These are phyloP conservation scores for Agastache rugosa DNA, from an alignment of 257 asterid species.

Conservation along the genomic window DNA sequence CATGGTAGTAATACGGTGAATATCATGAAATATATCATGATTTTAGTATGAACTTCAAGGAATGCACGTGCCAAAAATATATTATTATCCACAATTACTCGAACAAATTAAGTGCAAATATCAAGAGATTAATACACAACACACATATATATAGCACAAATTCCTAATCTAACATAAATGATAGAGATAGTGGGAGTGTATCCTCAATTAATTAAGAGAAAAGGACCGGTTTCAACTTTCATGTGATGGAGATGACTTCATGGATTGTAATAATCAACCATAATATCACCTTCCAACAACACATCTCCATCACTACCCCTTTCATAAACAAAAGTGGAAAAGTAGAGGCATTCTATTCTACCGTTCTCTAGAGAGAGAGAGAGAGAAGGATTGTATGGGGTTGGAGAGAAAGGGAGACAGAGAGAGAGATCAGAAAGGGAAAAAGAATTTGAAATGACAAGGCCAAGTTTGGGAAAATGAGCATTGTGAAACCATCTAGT, in stretches of 20 bases:
- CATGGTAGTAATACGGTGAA: too few species aligned
- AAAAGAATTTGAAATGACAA: slow-evolving; percentile 53
- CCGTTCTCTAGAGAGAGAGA: slow-evolving; percentile 42
- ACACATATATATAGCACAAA: background rate
- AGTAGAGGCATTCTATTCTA: slow-evolving; percentile 45
- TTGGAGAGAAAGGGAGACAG: slow-evolving; percentile 32
- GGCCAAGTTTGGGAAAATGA: slow-evolving; percentile 56
- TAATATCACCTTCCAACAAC: slow-evolving; percentile 47
- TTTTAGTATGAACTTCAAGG: too few species aligned
- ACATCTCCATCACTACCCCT: slow-evolving; percentile 49
- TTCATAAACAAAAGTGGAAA: slow-evolving; percentile 50
- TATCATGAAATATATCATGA: too few species aligned
- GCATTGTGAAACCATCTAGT: slow-evolving; percentile 46
- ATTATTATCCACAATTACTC: background rate
- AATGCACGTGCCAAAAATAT: background rate
- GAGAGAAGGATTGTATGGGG: background rate
- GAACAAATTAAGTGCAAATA: background rate
- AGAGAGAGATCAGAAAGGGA: slow-evolving; percentile 29
- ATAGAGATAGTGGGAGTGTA: background rate
- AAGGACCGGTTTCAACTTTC: slow-evolving; percentile 37
- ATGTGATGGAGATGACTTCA: slow-evolving; percentile 52
- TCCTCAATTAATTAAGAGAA: slow-evolving; percentile 26
- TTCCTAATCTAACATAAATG: background rate
- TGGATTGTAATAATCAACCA: slow-evolving; percentile 42
- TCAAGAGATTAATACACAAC: too few species aligned